Conservation (phyloP, 305 asterid genomes). For the Andrographis paniculata region DNA sequence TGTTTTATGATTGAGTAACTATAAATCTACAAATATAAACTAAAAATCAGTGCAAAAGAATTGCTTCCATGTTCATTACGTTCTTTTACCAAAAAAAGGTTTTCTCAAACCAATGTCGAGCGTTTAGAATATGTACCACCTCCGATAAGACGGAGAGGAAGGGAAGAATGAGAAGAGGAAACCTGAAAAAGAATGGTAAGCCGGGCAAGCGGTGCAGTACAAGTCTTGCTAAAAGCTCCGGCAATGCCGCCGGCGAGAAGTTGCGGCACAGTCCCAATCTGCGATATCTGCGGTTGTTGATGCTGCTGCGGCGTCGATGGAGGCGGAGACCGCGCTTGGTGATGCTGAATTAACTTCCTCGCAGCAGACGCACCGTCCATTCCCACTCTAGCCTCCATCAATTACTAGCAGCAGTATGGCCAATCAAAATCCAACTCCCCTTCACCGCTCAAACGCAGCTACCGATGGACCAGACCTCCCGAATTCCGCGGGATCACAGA, state of each 20-base stretch:
- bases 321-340: slow-evolving; percentile 20
- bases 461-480: slow-evolving; percentile 2
- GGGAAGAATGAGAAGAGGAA: not conserved
- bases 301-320: slow-evolving; percentile 18
- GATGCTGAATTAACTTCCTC: slow-evolving; percentile 36
- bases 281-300: slow-evolving; percentile 29
- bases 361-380: slow-evolving; percentile 45
- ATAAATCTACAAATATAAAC: too few relatives aligned
- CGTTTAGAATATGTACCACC: too few relatives aligned
- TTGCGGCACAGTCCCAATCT: slow-evolving; percentile 62
- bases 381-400: slow-evolving; percentile 62
- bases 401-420: not conserved
- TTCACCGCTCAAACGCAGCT: not conserved
- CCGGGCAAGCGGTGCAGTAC: slow-evolving; percentile 83
- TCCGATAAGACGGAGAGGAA: too few relatives aligned
- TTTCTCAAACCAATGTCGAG: too few relatives aligned
- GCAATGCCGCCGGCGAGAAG: slow-evolving; percentile 78
- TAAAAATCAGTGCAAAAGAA: too few relatives aligned
- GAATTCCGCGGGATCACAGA: slow-evolving; percentile 1
- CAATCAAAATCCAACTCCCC: not conserved
- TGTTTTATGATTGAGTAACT: too few relatives aligned
- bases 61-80: too few relatives aligned
- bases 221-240: slow-evolving; percentile 76
- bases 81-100: too few relatives aligned
- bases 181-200: slow-evolving; percentile 90